phyloP scores from a whole-genome alignment of 2,329 filamentous ascomycete species.

The Verticillium dahliae region DNA sequence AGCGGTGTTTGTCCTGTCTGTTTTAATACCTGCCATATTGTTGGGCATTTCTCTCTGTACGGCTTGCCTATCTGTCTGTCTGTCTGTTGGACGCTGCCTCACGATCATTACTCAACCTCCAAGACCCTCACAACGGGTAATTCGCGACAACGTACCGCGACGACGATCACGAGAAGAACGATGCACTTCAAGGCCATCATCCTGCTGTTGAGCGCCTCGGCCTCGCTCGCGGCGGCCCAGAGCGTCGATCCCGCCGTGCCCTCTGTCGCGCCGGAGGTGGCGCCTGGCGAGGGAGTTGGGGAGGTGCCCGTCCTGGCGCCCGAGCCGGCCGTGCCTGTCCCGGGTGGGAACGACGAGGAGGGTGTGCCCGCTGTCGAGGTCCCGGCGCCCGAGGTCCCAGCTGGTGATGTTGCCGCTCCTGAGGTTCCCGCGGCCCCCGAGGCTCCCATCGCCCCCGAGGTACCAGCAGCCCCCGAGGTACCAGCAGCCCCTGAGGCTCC shows the following conservation, averaged over 20 bases:
- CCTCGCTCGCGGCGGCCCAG: not conserved
- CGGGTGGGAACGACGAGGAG: not conserved
- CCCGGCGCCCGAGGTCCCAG: not conserved
- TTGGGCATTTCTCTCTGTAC: not conserved
- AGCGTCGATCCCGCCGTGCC: not conserved
- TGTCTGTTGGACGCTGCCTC: not conserved
- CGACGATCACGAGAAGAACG: not conserved
- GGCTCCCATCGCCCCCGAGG: no score
- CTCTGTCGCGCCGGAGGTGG: not conserved
- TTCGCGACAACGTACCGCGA: not conserved
- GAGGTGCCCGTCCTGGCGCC: not conserved
- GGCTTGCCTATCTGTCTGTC: not conserved
- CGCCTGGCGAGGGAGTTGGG: not conserved
- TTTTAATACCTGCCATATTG: not conserved
- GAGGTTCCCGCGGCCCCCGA: not conserved
- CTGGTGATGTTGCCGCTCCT: not conserved
- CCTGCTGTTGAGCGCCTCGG: constrained; percentile 3
- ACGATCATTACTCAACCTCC: not conserved
- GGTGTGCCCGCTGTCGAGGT: not conserved
- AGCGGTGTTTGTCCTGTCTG: not conserved
- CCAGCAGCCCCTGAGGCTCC: no score
- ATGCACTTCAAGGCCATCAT: constrained; percentile 9
- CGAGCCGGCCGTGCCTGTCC: not conserved
- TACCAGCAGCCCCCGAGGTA: no score
- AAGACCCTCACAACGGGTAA: not conserved